Evolutionary conservation across 495 filamentous ascomycete species (phyloP).

Genomic region (Daldinia loculata): DNA sequence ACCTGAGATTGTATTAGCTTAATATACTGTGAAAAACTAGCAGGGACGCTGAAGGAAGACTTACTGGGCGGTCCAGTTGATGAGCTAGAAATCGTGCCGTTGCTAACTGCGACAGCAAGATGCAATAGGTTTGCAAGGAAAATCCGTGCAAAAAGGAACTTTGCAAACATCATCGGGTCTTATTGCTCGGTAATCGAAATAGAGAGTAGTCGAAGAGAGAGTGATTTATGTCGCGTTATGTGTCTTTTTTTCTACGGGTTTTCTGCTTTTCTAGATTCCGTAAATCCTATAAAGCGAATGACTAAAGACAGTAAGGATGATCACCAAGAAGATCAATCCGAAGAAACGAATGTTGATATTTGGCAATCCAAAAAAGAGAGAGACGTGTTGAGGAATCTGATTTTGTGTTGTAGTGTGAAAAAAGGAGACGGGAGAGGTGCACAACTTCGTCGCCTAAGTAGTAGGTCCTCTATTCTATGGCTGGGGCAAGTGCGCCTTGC

Average conservation of each 20-base stretch:
- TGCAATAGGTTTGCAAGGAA: slow-evolving; percentile 28
- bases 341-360: slow-evolving; percentile 43
- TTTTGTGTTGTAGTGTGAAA: slow-evolving; percentile 11
- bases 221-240: slow-evolving; percentile 9
- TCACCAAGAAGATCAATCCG: slow-evolving; percentile 46
- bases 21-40: background rate
- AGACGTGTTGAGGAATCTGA: slow-evolving; percentile 1
- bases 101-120: slow-evolving; percentile 31
- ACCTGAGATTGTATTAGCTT: slow-evolving; percentile 23
- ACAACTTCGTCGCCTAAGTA: background rate
- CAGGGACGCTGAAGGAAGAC: background rate
- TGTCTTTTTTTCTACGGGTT: slow-evolving; percentile 19
- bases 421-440: background rate
- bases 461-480: background rate
- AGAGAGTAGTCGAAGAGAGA: slow-evolving; percentile 8
- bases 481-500: background rate
- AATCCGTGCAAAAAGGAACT: slow-evolving; percentile 18
- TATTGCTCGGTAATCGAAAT: background rate
- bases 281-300: slow-evolving; percentile 44
- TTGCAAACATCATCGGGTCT: slow-evolving; percentile 28
- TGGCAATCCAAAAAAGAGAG: slow-evolving; percentile 45
- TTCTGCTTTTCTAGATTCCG: slow-evolving; percentile 39
- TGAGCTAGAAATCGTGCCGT: slow-evolving; percentile 12
- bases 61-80: slow-evolving; percentile 35
- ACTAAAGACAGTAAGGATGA: slow-evolving; percentile 42